Evolutionary conservation across 257 asterid species (phyloP).

Genomic region (Ballota nigra): DNA sequence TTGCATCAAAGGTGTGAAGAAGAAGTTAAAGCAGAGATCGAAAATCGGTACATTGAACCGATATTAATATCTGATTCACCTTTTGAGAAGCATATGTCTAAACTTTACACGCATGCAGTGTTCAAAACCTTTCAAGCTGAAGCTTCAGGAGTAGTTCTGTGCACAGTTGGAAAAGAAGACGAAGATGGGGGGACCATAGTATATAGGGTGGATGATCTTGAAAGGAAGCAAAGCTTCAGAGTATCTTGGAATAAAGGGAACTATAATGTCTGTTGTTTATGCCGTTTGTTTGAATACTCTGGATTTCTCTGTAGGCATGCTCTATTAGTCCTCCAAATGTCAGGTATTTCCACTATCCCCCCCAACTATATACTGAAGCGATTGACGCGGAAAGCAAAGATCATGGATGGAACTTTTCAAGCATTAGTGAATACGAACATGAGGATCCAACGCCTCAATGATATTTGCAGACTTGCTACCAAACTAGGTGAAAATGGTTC

Average conservation of each 20-base stretch:
- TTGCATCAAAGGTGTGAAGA: constrained; percentile 33
- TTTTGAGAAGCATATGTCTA: constrained; percentile 50
- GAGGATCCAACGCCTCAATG: constrained; percentile 44
- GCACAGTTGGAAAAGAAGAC: constrained; percentile 30
- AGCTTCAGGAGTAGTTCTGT: constrained; percentile 34
- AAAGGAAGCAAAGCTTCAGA: constrained; percentile 30
- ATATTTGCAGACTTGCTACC: constrained; percentile 42
- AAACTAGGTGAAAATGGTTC: constrained; percentile 46
- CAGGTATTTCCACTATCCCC: constrained; percentile 36
- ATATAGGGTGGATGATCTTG: constrained; percentile 31
- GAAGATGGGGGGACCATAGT: constrained; percentile 18
- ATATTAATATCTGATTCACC: constrained; percentile 33
- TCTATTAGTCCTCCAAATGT: constrained; percentile 38
- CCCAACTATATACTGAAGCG: constrained; percentile 37
- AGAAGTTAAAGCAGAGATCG: constrained; percentile 40
- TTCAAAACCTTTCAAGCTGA: constrained; percentile 48
- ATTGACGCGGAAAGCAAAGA: constrained; percentile 44
- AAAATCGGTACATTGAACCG: constrained; percentile 14
- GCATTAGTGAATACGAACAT: constrained; percentile 14
- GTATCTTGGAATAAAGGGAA: constrained; percentile 34
- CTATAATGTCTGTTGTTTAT: constrained; percentile 31
- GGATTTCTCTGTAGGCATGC: constrained; percentile 55
- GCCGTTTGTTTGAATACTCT: constrained; percentile 39
- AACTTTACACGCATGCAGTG: constrained; percentile 35
- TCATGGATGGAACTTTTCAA: constrained; percentile 17